These are phyloP conservation scores for Cystoisospora suis DNA, from an alignment of 169 alveolate genomes.

Conservation along the genomic window DNA sequence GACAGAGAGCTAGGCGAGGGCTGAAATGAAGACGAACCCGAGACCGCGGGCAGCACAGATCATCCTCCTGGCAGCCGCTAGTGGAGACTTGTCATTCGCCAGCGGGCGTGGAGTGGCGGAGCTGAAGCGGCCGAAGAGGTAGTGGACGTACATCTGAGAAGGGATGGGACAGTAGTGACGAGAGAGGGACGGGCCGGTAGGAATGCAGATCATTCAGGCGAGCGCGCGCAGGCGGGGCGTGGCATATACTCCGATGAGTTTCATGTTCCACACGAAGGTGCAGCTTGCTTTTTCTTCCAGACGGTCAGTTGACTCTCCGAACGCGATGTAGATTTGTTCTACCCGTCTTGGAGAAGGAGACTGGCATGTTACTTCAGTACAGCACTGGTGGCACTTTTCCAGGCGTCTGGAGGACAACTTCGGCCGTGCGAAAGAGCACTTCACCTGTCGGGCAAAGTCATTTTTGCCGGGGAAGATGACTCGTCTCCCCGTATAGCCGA, in stretches of 20 bases:
- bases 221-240: too few relatives aligned
- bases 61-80: slow-evolving; percentile 20
- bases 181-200: neutral
- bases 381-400: neutral
- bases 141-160: neutral
- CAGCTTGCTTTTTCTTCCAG: neutral
- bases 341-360: neutral
- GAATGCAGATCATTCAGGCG: too few relatives aligned
- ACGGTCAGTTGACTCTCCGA: neutral
- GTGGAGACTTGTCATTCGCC: slow-evolving; percentile 15
- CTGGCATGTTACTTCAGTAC: neutral
- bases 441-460: neutral
- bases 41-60: neutral
- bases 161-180: neutral
- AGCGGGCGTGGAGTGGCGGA: slow-evolving; percentile 2
- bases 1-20: too few relatives aligned
- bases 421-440: neutral
- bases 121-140: neutral
- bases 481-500: neutral
- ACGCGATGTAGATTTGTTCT: neutral
- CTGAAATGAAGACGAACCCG: too few relatives aligned
- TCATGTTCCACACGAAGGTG: too few relatives aligned
- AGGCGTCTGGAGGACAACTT: neutral
- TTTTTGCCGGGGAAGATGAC: neutral
- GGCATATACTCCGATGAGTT: too few relatives aligned